Percentiles rank a stretch among this genome's conserved stretches.
Conservation (phyloP, 805 yeast species). For the Ogataea nakhonphanomensis region DNA sequence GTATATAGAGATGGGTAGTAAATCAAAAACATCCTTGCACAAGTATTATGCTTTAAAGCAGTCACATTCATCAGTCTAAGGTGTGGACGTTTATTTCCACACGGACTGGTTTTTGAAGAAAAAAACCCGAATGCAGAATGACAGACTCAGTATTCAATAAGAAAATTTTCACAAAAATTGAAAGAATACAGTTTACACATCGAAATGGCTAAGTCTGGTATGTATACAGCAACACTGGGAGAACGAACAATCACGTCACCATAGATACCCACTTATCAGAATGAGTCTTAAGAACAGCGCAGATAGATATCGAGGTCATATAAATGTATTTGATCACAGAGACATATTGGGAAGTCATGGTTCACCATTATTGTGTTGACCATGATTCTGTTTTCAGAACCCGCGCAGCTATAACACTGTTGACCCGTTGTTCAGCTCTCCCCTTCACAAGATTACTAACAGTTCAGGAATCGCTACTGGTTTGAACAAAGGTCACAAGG, state of each 20-base stretch:
- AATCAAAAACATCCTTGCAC: conserved; percentile 12
- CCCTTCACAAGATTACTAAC: conserved; percentile 9
- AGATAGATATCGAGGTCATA: too few relatives aligned
- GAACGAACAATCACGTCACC: not conserved
- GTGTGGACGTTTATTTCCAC: conserved; percentile 1
- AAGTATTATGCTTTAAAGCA: conserved; percentile 2
- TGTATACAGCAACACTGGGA: conserved; percentile 30
- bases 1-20: not conserved
- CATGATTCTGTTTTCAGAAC: too few relatives aligned
- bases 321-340: too few relatives aligned
- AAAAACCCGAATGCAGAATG: conserved; percentile 2
- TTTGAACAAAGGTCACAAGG: conserved; percentile 98
- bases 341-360: too few relatives aligned
- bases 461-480: conserved; percentile 89
- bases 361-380: too few relatives aligned
- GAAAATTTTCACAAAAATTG: conserved; percentile 13
- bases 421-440: not conserved
- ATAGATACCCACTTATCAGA: too few relatives aligned
- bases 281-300: too few relatives aligned
- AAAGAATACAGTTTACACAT: conserved; percentile 8
- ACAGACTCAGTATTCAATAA: conserved; percentile 6
- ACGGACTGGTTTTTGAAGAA: not conserved
- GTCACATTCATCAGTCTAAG: conserved; percentile 10
- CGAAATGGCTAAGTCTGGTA: conserved; percentile 66
- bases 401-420: too few relatives aligned